These are phyloP conservation scores for Aspergillus carlsbadensis DNA, from an alignment of 495 filamentous ascomycete species.

Conservation along the genomic window DNA sequence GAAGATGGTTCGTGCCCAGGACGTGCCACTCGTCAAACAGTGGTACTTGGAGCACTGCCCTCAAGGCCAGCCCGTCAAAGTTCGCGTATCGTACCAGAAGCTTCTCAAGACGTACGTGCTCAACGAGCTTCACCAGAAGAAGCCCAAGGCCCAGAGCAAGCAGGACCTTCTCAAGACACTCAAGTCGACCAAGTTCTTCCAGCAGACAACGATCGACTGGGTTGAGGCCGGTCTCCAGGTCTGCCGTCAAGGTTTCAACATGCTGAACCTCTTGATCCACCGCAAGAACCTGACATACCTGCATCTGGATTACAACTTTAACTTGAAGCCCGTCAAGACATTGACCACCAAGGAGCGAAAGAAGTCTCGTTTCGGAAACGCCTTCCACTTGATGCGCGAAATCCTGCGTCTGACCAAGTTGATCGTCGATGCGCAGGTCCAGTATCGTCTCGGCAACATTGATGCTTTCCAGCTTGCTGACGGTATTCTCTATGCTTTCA, in stretches of 20 bases:
- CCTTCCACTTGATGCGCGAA: constrained; percentile 98
- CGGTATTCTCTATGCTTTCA: constrained; percentile 98
- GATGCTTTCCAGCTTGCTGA: constrained; percentile 99
- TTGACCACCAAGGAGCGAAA: constrained; percentile 99
- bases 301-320: constrained; percentile 99
- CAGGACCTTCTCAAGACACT: constrained; percentile 87
- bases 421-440: constrained; percentile 97
- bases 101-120: constrained; percentile 94
- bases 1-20: constrained; percentile 94
- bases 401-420: constrained; percentile 97
- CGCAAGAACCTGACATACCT: constrained; percentile 98
- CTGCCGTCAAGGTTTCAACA: constrained; percentile 98
- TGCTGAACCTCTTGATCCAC: constrained; percentile 97
- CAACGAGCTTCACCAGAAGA: constrained; percentile 93
- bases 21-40: constrained; percentile 96
- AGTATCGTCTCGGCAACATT: constrained; percentile 97
- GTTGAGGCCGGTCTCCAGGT: constrained; percentile 98
- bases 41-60: constrained; percentile 98
- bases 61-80: constrained; percentile 90
- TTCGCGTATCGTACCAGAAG: constrained; percentile 99
- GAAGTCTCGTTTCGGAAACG: constrained; percentile 99
- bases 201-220: constrained; percentile 99
- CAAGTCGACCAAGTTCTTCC: constrained; percentile 98
- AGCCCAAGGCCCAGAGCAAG: constrained; percentile 91
- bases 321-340: constrained; percentile 98